phyloP scores from a whole-genome alignment of 2,329 filamentous ascomycete species.

The Claviceps spartinae region DNA sequence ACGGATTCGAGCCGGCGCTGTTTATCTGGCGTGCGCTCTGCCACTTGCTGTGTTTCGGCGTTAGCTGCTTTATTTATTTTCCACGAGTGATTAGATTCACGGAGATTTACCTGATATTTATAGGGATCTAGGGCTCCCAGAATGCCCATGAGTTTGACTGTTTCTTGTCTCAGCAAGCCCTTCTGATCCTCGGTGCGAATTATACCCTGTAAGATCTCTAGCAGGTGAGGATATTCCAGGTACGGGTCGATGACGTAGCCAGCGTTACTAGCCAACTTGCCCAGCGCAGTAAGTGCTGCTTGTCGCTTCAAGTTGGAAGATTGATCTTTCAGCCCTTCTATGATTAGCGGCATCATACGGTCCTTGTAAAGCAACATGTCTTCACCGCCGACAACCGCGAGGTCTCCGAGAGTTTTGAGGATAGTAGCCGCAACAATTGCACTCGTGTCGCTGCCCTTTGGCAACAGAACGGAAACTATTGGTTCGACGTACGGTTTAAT shows the following conservation, averaged over 20 bases:
- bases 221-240: slow-evolving; percentile 81
- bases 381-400: slow-evolving; percentile 85
- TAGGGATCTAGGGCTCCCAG: slow-evolving; percentile 91
- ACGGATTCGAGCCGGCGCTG: slow-evolving; percentile 51
- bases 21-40: slow-evolving; percentile 74
- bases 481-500: slow-evolving; percentile 96
- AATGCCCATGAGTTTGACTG: slow-evolving; percentile 92
- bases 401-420: slow-evolving; percentile 85
- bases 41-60: slow-evolving; percentile 46
- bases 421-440: slow-evolving; percentile 87
- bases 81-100: background rate
- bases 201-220: slow-evolving; percentile 86
- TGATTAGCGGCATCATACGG: slow-evolving; percentile 85
- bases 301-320: slow-evolving; percentile 83
- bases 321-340: slow-evolving; percentile 87
- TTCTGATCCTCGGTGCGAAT: slow-evolving; percentile 81
- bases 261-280: slow-evolving; percentile 86
- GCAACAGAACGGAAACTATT: slow-evolving; percentile 87
- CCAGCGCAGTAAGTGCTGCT: slow-evolving; percentile 78
- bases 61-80: slow-evolving; percentile 1
- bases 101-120: slow-evolving; percentile 56
- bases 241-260: slow-evolving; percentile 97
- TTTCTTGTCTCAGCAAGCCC: slow-evolving; percentile 76
- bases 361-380: slow-evolving; percentile 90
- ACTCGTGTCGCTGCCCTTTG: slow-evolving; percentile 76